Conservation (phyloP, 2,329 filamentous ascomycete genomes). For the Fonsecaea monophora region DNA sequence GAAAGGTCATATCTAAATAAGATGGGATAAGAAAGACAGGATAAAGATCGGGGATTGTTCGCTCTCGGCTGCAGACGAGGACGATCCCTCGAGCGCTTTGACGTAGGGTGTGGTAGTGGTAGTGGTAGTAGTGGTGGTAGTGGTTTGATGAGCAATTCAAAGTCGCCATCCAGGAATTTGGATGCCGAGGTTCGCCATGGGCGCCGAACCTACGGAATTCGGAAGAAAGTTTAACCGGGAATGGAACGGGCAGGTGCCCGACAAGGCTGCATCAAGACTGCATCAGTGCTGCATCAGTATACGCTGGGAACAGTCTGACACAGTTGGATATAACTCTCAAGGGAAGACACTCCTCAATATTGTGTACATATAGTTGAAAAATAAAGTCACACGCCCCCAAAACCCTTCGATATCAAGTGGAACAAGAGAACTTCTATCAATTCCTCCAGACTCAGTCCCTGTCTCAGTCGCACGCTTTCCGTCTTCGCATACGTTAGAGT, state of each 20-base stretch:
- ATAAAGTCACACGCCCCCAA: neutral
- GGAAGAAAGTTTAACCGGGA: neutral
- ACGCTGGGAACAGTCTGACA: no score
- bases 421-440: neutral
- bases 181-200: neutral
- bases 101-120: neutral
- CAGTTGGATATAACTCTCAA: no score
- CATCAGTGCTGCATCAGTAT: no score
- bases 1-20: slow-evolving; percentile 13
- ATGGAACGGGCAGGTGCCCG: neutral
- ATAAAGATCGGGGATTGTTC: slow-evolving; percentile 1
- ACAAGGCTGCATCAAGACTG: neutral
- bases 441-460: neutral
- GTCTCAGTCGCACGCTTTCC: neutral
- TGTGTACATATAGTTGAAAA: no score
- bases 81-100: neutral
- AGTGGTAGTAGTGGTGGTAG: no score
- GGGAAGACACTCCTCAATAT: no score
- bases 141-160: slow-evolving; percentile 1
- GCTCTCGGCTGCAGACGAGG: slow-evolving; percentile 1
- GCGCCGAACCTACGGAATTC: neutral
- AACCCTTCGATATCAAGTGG: neutral
- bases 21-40: neutral
- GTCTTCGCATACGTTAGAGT: neutral
- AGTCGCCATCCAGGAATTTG: neutral